Evolutionary conservation across 2,329 filamentous ascomycete species (phyloP).

Genomic region (Ilyonectria sp.): DNA sequence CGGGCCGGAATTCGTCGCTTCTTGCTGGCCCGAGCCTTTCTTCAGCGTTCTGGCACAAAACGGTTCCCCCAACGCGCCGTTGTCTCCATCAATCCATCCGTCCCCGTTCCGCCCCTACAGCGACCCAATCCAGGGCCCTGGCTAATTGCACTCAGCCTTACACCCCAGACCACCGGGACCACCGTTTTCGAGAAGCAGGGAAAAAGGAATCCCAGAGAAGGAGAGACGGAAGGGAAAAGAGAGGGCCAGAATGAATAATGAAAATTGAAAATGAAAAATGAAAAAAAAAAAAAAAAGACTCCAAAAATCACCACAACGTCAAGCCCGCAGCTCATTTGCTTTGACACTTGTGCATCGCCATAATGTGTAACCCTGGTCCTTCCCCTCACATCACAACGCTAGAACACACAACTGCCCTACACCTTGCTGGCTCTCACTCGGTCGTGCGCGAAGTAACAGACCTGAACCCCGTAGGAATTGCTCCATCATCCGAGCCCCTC

Average conservation of each 20-base stretch:
- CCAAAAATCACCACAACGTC: too few relatives aligned
- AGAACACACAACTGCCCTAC: conserved; percentile 1
- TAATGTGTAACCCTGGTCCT: neutral
- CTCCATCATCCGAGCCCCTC: too few relatives aligned
- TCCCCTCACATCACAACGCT: neutral
- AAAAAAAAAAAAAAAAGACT: neutral
- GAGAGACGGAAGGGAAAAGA: neutral
- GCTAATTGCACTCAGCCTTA: conserved; percentile 37
- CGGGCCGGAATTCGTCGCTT: too few relatives aligned
- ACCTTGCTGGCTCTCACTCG: neutral
- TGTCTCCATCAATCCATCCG: too few relatives aligned
- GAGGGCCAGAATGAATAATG: too few relatives aligned
- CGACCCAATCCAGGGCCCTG: neutral
- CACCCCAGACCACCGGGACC: conserved; percentile 30
- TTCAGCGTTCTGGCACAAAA: too few relatives aligned
- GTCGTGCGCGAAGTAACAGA: too few relatives aligned
- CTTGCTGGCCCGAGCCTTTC: too few relatives aligned
- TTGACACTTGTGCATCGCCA: neutral
- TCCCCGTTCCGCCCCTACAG: neutral
- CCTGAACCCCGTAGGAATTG: too few relatives aligned
- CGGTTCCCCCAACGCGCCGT: too few relatives aligned
- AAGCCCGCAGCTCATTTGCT: neutral
- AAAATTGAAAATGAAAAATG: neutral
- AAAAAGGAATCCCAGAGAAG: neutral
- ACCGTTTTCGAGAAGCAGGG: conserved; percentile 17